Percentiles rank a stretch among this genome's conserved stretches.
Conservation (phyloP, 73 alveolate genomes). For the Paraurostyla sp. region DNA sequence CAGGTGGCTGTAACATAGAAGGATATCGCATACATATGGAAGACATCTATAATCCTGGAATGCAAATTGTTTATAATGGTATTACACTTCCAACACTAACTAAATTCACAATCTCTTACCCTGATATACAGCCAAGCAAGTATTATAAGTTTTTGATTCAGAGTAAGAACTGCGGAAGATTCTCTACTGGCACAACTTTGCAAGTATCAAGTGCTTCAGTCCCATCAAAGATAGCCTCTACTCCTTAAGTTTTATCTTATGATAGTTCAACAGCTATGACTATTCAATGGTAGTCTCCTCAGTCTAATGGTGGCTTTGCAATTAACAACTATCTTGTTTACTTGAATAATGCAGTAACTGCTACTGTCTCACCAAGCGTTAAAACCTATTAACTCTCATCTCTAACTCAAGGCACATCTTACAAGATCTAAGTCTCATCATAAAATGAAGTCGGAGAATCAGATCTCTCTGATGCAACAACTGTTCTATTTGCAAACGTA, state of each 20-base stretch:
- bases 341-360: slow-evolving; percentile 50
- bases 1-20: slow-evolving; percentile 81
- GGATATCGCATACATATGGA: slow-evolving; percentile 80
- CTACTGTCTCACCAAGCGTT: not conserved
- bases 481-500: slow-evolving; percentile 63
- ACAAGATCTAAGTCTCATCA: slow-evolving; percentile 73
- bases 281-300: slow-evolving; percentile 63
- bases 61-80: slow-evolving; percentile 78
- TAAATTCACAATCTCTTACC: slow-evolving; percentile 51
- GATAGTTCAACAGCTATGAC: slow-evolving; percentile 62
- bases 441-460: slow-evolving; percentile 73
- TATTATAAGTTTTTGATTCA: slow-evolving; percentile 73
- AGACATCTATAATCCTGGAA: slow-evolving; percentile 65
- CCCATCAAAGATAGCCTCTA: slow-evolving; percentile 66
- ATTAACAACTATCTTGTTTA: slow-evolving; percentile 61
- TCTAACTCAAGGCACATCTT: slow-evolving; percentile 64
- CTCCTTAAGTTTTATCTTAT: slow-evolving; percentile 67
- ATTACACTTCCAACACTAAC: slow-evolving; percentile 53
- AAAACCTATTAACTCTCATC: slow-evolving; percentile 23
- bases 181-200: slow-evolving; percentile 40
- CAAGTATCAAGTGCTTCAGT: slow-evolving; percentile 76
- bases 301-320: slow-evolving; percentile 82
- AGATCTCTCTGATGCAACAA: slow-evolving; percentile 56
- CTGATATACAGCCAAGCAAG: slow-evolving; percentile 65
- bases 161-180: slow-evolving; percentile 79